Evolutionary conservation across 1,139 yeast genomes (phyloP), one percentile per base, ranked within the genome.

Genomic region (Hyphopichia khmerensis): DNA sequence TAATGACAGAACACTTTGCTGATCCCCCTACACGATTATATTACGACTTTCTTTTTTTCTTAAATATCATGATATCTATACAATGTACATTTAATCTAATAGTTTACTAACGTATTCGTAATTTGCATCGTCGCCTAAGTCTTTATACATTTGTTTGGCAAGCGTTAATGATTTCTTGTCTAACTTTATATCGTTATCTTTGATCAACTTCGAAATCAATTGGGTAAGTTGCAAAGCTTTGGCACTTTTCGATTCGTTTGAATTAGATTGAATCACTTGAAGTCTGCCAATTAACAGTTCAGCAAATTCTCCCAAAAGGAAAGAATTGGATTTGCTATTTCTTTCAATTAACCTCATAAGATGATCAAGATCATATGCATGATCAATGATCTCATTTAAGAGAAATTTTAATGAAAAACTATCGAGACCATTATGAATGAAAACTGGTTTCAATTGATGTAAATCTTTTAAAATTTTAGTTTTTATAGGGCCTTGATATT

Each of bases 311-410:
- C 24, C 18, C 11, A 29, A 11, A 8, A 62, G 35, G 10, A 62
- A 40, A 2, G 49, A 36, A 8, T 45, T 48, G 3, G 44, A 41
- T 19, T 38, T 42, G 7, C 37, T 40, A 31, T 42, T 43, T 17
- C 35, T 36, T n/a, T 45, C 55, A 1, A 54, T 50, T 32, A 65
- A 53, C 23, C 50, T 53, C 3, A 69, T 31, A 33, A 72, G 59
- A 38, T 67, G 65, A 14, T 64, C 62, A 38, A 72, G 54, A 33
- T 72, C 77, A 17, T 23, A 27, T n/a, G 30, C 19, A n/a, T 35
- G 30, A 4, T 40, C 39, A 16, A 40, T 29, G 14, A 31, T 32
- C 24, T 52, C 43, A 8, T 49, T 44, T 35, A 70, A 48, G 6
- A 72, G 43, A 6, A 65, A 48, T 17, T 49, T 46, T 34, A 65